Evolutionary conservation across 352 stramenopile species (phyloP).

Genomic region (Detonula confervacea): DNA sequence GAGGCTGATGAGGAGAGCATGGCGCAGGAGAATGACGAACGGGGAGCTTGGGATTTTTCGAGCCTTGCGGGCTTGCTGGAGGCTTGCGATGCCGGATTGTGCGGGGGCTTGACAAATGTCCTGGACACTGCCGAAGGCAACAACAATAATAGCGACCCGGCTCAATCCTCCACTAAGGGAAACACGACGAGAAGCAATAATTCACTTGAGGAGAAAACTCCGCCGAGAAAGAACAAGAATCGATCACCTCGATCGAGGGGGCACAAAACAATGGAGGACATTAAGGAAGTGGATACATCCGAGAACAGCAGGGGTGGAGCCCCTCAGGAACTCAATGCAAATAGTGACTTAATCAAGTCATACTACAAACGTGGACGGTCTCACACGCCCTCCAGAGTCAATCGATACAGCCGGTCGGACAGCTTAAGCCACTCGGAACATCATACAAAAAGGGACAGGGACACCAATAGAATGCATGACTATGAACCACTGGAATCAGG

Average conservation of each 20-base stretch:
- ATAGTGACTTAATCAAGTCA: conserved; percentile 10
- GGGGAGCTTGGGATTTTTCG: conserved; percentile 48
- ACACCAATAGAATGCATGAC: conserved; percentile 27
- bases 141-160: not conserved
- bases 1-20: conserved; percentile 22
- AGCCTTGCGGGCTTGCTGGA: conserved; percentile 41
- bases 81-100: conserved; percentile 50
- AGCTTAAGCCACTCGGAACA: not conserved
- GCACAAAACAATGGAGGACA: conserved; percentile 15
- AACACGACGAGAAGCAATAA: conserved; percentile 7
- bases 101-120: conserved; percentile 27
- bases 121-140: conserved; percentile 7
- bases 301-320: too few relatives aligned
- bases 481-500: conserved; percentile 27
- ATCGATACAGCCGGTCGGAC: too few relatives aligned
- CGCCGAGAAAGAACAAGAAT: not conserved
- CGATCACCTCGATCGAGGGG: not conserved
- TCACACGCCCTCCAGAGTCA: too few relatives aligned
- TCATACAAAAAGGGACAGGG: conserved; percentile 14
- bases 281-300: too few relatives aligned
- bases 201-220: not conserved
- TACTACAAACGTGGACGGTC: conserved; percentile 54
- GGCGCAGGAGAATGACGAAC: not conserved
- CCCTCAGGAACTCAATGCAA: too few relatives aligned
- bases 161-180: not conserved